Conservation (phyloP, 768 basidiomycete genomes). For the Termitomyces sp. region DNA sequence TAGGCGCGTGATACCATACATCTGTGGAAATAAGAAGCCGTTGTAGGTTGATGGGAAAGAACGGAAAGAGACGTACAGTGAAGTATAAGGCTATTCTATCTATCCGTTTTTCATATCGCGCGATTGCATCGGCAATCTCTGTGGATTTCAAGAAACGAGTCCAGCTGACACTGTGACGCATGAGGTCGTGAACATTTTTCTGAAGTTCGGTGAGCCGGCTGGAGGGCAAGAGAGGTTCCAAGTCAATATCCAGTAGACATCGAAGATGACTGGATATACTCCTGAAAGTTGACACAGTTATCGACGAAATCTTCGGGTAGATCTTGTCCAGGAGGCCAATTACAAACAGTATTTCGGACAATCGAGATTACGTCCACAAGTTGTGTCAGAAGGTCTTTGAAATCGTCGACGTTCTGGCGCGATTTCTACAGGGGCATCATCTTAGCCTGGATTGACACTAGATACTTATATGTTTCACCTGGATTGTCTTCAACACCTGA, state of each 20-base stretch:
- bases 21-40: background rate
- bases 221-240: no score
- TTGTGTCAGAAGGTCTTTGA: background rate
- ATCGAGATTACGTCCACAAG: no score
- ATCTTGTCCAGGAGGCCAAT: background rate
- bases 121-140: background rate
- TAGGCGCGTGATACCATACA: background rate
- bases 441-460: no score
- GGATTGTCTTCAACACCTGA: no score
- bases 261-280: background rate
- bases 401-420: no score
- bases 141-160: background rate
- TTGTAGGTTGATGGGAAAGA: background rate
- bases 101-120: background rate
- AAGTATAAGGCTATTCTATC: background rate
- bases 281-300: background rate
- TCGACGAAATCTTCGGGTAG: background rate
- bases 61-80: background rate
- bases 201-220: background rate
- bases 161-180: background rate
- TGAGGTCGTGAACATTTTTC: background rate
- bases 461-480: no score
- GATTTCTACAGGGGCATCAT: no score
- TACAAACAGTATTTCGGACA: no score
- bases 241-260: background rate